Percentiles rank a stretch among this genome's conserved stretches.
phyloP scores from a whole-genome alignment of 164 flowering plant species.

The Kalanchoe fedtschenkoi region DNA sequence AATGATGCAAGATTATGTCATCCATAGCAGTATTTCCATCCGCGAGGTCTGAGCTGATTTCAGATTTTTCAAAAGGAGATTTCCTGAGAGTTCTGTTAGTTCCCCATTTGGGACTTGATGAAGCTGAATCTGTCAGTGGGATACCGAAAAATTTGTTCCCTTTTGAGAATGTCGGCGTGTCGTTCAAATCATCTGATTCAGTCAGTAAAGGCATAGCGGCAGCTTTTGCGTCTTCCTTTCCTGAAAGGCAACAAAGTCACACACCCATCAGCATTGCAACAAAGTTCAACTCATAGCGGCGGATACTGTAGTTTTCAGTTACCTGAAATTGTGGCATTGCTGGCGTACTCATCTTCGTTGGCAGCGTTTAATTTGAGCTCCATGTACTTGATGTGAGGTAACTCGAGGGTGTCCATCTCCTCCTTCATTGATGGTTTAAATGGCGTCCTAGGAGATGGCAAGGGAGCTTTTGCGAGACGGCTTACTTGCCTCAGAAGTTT shows the following conservation, averaged over 20 bases:
- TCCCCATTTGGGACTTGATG: conserved; percentile 38
- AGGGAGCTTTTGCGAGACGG: background rate
- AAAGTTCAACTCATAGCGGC: background rate
- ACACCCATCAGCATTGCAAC: background rate
- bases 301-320: no score
- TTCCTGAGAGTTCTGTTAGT: conserved; percentile 19
- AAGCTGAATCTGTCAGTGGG: conserved; percentile 42
- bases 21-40: conserved; percentile 15
- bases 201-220: conserved; percentile 24
- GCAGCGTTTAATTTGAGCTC: no score
- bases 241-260: conserved; percentile 15
- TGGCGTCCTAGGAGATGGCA: conserved; percentile 1
- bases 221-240: conserved; percentile 28
- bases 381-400: background rate
- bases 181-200: conserved; percentile 37
- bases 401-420: background rate
- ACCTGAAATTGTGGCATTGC: no score
- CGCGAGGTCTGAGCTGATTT: conserved; percentile 18
- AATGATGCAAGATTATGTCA: conserved; percentile 26
- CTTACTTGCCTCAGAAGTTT: conserved; percentile 1
- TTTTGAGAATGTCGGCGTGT: conserved; percentile 28
- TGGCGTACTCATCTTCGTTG: no score
- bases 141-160: conserved; percentile 50
- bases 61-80: conserved; percentile 31
- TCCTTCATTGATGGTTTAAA: background rate